Evolutionary conservation across 148 eudicot genomes (phyloP), one percentile per base, ranked within the genome.

Genomic region (Polygonum maritimum): DNA sequence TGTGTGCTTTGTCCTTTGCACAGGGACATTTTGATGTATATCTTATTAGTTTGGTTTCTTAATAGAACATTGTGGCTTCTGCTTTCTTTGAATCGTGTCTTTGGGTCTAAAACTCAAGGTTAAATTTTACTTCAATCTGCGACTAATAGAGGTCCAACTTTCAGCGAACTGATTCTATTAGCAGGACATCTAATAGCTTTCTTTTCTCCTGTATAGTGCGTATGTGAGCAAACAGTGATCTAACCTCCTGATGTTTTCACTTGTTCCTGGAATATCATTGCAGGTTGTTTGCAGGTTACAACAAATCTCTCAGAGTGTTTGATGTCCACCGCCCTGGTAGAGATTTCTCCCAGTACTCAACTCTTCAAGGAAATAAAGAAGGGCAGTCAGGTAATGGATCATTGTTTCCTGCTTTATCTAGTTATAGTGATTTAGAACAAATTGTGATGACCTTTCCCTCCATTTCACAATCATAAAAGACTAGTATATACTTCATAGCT

Each of bases 321-420:
- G 97, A 95, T 81, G 80, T 92, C 54, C 97, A 95, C 84, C 96
- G 99, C 54, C 99, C 99, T 76, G 99, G 99, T 78, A 90, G 96
- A 82, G 96, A 90, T 78, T 95, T 87, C 84, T 73, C 55, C 57
- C 92, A 92, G 48, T 84, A 84, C 82, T 95, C 97, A 67, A 92
- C 99, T 31, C 87, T 92, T 82, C 83, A 84, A 83, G 83, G 83
- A 86, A 89, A 89, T 80, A 92, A 90, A 83, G 96, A 95, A 86
- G 98, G 98, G 75, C 99, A 92, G 82, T 84, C 99, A 81, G 99
- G 99, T 95, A 86, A 33, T 21, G 21, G 21, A 44, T 47, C 18
- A 41, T 39, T 33, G 9, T 7, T 79, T 39, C 19, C 71, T 67
- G 19, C 22, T 67, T 67, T 14, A 67, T 36, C 21, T 33, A 38